Base-by-base conservation (phyloP, 257 asterid genomes). In the Anisodus acutangulus region DNA sequence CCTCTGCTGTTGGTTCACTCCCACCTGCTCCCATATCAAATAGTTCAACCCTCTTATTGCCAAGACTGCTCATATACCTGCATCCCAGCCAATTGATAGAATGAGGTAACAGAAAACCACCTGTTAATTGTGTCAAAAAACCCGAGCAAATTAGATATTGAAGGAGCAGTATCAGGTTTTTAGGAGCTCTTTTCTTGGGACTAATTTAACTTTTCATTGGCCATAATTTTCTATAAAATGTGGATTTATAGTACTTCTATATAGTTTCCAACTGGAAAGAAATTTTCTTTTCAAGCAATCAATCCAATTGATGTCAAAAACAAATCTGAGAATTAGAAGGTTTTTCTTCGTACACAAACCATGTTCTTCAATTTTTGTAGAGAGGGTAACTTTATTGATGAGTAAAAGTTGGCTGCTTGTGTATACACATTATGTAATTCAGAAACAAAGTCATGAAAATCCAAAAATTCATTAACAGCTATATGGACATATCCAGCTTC, bases 21-120 rank as follows among this genome's bases (percentile, higher is more conserved):
- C 89, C 85, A 86, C 98, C 94, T 79, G 91, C 87, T 88, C 98
- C 98, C 97, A 89, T 91, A 69, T 97, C 98, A 85, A 93, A 97
- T 72, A 97, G 97, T 87, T 97, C 99, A 84, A 95, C 95, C 91
- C 95, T 93, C 91, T 97, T 97, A 87, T 95, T 93, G 81, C 98
- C 99, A 80, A 91, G 94, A 55, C 95, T 92, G 94, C 94, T 97
- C 95, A 91, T 91, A 89, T 97, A 93, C 86, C 99, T 95, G 92
- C 89, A 88, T 54, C 16, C 35, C 82, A 31, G 15, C 9, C 57
- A 78, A 31, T 54, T 8, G 47, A 53, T 51, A 53, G 63, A 51
- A 78, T 26, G 47, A 78, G 64, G 64, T 26, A 26, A 78, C 49
- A 53, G 31, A 41, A 53, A 8, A 26, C 0, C 64, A 53, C 9